These are phyloP conservation scores for Tricholoma flavovirens DNA, from an alignment of 768 basidiomycete genomes.

Conservation along the genomic window DNA sequence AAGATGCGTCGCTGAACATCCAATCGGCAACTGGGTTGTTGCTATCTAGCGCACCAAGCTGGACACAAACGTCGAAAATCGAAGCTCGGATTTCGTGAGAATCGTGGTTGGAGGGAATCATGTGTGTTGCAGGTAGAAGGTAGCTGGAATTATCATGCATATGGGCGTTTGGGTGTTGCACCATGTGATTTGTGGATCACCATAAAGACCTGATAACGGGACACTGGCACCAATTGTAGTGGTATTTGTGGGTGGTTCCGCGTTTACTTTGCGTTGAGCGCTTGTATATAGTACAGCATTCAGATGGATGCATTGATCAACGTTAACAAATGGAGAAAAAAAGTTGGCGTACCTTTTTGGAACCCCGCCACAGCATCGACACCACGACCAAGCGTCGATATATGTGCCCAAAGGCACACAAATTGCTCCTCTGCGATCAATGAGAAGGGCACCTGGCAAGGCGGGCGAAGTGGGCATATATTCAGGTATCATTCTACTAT, in stretches of 20 bases:
- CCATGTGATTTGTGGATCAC: background rate
- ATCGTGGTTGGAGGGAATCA: conserved; percentile 8
- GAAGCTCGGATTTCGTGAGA: conserved; percentile 24
- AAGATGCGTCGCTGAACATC: conserved; percentile 24
- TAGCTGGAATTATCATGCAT: background rate
- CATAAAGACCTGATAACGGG: background rate
- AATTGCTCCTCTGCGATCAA: too few species aligned
- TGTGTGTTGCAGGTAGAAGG: background rate
- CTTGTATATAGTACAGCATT: background rate
- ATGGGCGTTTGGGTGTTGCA: background rate
- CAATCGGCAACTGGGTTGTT: conserved; percentile 27
- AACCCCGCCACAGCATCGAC: too few species aligned
- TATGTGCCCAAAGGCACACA: too few species aligned
- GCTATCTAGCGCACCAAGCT: conserved; percentile 27
- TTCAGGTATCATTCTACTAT: too few species aligned
- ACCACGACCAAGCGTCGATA: too few species aligned
- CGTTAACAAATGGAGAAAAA: background rate
- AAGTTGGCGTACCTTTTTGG: too few species aligned
- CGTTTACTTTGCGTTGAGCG: background rate
- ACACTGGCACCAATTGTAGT: background rate
- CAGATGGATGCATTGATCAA: background rate
- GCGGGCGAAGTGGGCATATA: too few species aligned
- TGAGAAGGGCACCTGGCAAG: too few species aligned
- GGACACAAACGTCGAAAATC: conserved; percentile 26
- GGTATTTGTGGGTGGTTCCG: background rate